phyloP scores from a whole-genome alignment of 2,329 filamentous ascomycete species.

The Xylaria sp. region DNA sequence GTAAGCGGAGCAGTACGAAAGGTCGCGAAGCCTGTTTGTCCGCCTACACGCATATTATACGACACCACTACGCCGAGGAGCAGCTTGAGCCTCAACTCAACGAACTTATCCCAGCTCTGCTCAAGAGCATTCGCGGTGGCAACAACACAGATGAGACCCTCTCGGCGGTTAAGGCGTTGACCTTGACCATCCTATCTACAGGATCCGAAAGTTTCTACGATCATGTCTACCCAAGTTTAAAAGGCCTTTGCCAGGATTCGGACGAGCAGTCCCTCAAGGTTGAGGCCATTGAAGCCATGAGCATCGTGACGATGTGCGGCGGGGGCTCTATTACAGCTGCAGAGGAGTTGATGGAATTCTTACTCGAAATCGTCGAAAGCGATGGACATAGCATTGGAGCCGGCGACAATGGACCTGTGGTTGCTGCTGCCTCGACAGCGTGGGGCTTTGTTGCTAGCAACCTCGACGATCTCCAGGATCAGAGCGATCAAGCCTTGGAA shows the following conservation, averaged over 20 bases:
- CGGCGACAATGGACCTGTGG: conserved; percentile 74
- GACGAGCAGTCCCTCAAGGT: conserved; percentile 72
- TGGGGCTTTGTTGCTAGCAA: conserved; percentile 86
- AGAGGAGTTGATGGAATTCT: conserved; percentile 77
- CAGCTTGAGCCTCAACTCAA: conserved; percentile 68
- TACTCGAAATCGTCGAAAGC: conserved; percentile 81
- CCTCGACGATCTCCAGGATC: conserved; percentile 77
- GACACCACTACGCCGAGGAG: conserved; percentile 73
- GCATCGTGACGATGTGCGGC: conserved; percentile 78
- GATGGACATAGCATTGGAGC: conserved; percentile 80
- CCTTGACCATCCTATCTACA: conserved; percentile 75
- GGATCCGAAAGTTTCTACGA: conserved; percentile 75
- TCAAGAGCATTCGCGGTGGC: conserved; percentile 77
- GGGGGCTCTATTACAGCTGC: conserved; percentile 76
- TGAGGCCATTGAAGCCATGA: conserved; percentile 78
- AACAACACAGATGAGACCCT: conserved; percentile 75
- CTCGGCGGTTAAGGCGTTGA: conserved; percentile 77
- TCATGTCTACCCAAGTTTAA: conserved; percentile 66
- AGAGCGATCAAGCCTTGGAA: conserved; percentile 78
- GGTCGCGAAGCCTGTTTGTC: conserved; percentile 73
- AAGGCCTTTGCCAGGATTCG: conserved; percentile 73
- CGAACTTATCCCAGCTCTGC: conserved; percentile 73
- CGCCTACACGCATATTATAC: conserved; percentile 72
- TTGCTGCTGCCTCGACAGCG: conserved; percentile 78
- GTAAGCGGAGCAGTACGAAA: conserved; percentile 80